Conservation (phyloP, 2,329 filamentous ascomycete genomes). For the Chrysoporthe austroafricana region DNA sequence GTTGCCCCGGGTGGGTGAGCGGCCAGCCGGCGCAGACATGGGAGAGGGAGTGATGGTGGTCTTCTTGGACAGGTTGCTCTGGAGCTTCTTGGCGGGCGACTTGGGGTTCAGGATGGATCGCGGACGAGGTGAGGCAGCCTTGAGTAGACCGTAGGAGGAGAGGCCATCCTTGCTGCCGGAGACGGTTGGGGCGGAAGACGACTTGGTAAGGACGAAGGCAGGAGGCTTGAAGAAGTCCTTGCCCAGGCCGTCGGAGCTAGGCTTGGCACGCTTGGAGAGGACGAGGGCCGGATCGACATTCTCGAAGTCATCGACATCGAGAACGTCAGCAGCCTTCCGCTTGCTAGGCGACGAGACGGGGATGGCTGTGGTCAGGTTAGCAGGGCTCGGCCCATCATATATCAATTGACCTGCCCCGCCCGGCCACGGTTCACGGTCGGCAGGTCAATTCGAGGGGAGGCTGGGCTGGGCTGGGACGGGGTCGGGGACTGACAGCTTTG, state of each 20-base stretch:
- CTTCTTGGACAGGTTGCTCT: conserved; percentile 46
- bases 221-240: conserved; percentile 56
- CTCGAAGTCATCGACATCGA: conserved; percentile 59
- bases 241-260: conserved; percentile 42
- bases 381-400: conserved; percentile 9
- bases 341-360: conserved; percentile 50
- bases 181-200: conserved; percentile 39
- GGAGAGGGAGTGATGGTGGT: conserved; percentile 50
- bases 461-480: not conserved
- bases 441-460: not conserved
- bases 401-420: not conserved
- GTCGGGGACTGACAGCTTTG: conserved; percentile 66
- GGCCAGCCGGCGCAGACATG: conserved; percentile 72
- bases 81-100: conserved; percentile 54
- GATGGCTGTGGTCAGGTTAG: conserved; percentile 45
- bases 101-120: conserved; percentile 55
- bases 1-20: conserved; percentile 71
- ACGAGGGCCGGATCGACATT: conserved; percentile 61
- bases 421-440: not conserved
- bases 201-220: conserved; percentile 50
- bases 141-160: conserved; percentile 36
- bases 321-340: conserved; percentile 59
- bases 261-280: conserved; percentile 64
- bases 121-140: conserved; percentile 41
- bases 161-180: conserved; percentile 37